phyloP scores from a whole-genome alignment of 1,139 yeast species.

The Dujonia santamariae region DNA sequence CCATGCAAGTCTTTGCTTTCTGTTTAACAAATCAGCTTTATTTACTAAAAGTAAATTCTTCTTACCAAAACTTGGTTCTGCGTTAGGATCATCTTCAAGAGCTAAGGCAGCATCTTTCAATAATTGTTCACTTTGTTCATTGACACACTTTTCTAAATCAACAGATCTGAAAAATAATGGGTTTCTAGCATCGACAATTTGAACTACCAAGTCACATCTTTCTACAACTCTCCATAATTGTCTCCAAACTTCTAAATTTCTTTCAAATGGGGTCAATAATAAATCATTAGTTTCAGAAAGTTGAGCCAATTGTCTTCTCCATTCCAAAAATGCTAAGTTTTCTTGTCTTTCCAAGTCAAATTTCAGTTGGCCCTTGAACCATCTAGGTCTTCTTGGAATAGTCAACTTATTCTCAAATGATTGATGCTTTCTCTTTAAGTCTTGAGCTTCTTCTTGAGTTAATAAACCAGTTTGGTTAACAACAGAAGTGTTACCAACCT shows the following conservation, averaged over 20 bases:
- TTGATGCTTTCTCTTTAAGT: slow-evolving; percentile 63
- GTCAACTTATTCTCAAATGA: slow-evolving; percentile 76
- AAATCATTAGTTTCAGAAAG: slow-evolving; percentile 82
- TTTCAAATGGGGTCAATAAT: slow-evolving; percentile 91
- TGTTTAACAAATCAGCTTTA: slow-evolving; percentile 86
- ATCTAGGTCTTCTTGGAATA: slow-evolving; percentile 92
- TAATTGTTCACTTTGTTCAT: slow-evolving; percentile 46
- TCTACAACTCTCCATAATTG: slow-evolving; percentile 99
- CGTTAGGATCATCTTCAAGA: not conserved
- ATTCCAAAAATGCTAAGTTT: slow-evolving; percentile 83
- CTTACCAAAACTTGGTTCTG: slow-evolving; percentile 29
- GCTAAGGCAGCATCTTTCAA: slow-evolving; percentile 2
- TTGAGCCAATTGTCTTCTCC: slow-evolving; percentile 88
- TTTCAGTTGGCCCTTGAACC: slow-evolving; percentile 73
- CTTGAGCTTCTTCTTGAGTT: slow-evolving; percentile 64
- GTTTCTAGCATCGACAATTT: slow-evolving; percentile 96
- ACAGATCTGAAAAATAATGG: slow-evolving; percentile 87
- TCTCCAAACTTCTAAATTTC: slow-evolving; percentile 97
- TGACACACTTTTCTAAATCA: slow-evolving; percentile 83
- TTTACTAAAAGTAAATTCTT: slow-evolving; percentile 81
- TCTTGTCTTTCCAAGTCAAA: slow-evolving; percentile 83
- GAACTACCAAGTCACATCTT: slow-evolving; percentile 90
- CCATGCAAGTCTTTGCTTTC: slow-evolving; percentile 78
- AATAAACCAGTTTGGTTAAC: slow-evolving; percentile 50
- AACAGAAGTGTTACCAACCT: slow-evolving; percentile 60